Evolutionary conservation across 257 asterid genomes (phyloP), one percentile per base, ranked within the genome.

Genomic region (Solanum chaucha): DNA sequence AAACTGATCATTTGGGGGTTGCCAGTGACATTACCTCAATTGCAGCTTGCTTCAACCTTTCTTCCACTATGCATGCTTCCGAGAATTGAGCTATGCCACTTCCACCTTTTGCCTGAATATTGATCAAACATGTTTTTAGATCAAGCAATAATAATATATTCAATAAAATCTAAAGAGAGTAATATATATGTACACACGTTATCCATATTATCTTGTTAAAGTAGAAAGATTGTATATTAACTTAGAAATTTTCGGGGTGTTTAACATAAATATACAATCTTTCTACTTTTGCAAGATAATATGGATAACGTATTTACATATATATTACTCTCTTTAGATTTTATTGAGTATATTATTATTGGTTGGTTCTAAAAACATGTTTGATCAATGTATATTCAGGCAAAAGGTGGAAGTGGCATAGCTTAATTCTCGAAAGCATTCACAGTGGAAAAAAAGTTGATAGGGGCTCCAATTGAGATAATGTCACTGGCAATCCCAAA

Each of bases 381-480:
- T 87, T 46, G 19, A 46, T 4, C 17, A 14, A 2, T 90, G 40
- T 3, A 30, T 86, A 40, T 59, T 78, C 88, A 93, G 95, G 97
- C 90, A 82, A 91, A 83, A 75, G 93, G 91, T 88, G 90, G 6
- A 35, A 20, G 64, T 78, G 19, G 72, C 7, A 34, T 85, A 30
- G 92, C 90, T 4, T 91, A 88, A 51, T 70, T 87, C 85, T 78
- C 86, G 12, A 92, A 89, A 87, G 87, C 90, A 85, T 88, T 90
- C 85, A 85, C 93, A 32, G 88, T 91, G 91, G 98, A 94, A 74
- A 95, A 95, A 67, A 84, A 91, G 65, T 95, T 88, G 93, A 94
- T 92, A 88, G 92, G 90, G 78, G 98, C 95, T 36, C 94, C 95
- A 34, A 93, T 91, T 28, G 98, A 96, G 86, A 92, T 94, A 58